Evolutionary conservation across 148 eudicot species (phyloP).

Genomic region (Chenopodium suecicum): DNA sequence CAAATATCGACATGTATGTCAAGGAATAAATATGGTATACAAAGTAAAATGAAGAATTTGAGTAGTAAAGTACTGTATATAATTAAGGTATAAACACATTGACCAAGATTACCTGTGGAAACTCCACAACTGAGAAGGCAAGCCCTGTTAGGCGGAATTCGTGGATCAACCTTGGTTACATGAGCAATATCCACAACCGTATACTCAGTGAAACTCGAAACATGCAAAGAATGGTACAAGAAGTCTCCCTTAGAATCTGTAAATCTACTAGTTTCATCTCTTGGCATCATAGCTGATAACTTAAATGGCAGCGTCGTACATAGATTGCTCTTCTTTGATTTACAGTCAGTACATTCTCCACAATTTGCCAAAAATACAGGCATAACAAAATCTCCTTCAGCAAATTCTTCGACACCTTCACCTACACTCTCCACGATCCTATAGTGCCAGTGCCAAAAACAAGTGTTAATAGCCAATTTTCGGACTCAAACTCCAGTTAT

Average conservation of each 20-base stretch:
- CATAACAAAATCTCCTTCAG: conserved; percentile 68
- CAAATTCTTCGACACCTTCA: conserved; percentile 58
- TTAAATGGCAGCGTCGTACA: conserved; percentile 63
- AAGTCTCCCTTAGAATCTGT: conserved; percentile 68
- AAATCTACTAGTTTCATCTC: conserved; percentile 77
- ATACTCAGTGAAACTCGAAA: conserved; percentile 81
- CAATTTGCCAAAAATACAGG: conserved; percentile 80
- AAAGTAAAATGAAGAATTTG: not conserved
- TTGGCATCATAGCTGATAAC: conserved; percentile 60
- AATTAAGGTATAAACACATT: no score
- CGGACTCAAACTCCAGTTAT: not conserved
- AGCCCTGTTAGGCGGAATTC: conserved; percentile 71
- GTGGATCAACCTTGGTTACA: conserved; percentile 61
- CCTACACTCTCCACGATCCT: conserved; percentile 90
- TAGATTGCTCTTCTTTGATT: conserved; percentile 67
- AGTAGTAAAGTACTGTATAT: no score
- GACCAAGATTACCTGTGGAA: conserved; percentile 60
- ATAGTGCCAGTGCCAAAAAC: not conserved
- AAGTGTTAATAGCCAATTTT: not conserved
- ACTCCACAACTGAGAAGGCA: conserved; percentile 94
- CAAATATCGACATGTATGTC: no score
- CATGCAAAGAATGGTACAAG: conserved; percentile 55
- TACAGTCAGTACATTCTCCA: conserved; percentile 72
- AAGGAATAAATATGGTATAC: no score
- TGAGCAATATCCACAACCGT: conserved; percentile 75